Percentiles rank a stretch among this genome's conserved stretches.
Evolutionary conservation across 1,284 basidiomycete species (phyloP).

Genomic region (Boletus hoseneyae): DNA sequence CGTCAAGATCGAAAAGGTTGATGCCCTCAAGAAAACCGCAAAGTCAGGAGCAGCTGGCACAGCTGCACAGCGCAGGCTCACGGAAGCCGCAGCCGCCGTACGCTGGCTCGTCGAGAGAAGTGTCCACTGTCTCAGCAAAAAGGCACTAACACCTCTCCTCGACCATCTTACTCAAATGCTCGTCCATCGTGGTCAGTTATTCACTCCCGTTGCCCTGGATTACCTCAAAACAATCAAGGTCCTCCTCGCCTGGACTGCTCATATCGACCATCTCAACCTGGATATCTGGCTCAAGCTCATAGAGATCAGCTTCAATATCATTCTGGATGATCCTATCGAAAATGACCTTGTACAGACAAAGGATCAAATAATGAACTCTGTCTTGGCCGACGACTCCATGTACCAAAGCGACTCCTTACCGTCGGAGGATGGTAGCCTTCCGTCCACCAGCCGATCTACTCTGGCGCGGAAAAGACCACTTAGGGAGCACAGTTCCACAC

Average conservation of each 20-base stretch:
- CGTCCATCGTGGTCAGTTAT: conserved; percentile 53
- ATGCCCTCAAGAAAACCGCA: conserved; percentile 48
- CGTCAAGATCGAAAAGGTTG: conserved; percentile 60
- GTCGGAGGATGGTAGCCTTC: conserved; percentile 31
- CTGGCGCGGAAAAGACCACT: conserved; percentile 30
- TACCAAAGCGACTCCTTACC: conserved; percentile 29
- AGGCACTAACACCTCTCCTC: conserved; percentile 54
- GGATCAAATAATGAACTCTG: conserved; percentile 19
- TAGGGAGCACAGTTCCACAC: conserved; percentile 22
- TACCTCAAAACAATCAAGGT: conserved; percentile 77
- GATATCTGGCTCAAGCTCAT: conserved; percentile 68
- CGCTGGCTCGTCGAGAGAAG: conserved; percentile 69
- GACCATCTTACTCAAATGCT: conserved; percentile 67
- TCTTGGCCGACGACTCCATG: conserved; percentile 26
- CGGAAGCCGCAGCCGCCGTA: conserved; percentile 59
- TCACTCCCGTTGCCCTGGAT: conserved; percentile 68
- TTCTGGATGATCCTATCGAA: conserved; percentile 63
- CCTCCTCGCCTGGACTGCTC: conserved; percentile 64
- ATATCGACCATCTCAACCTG: conserved; percentile 73
- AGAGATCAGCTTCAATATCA: conserved; percentile 71
- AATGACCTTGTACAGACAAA: conserved; percentile 36
- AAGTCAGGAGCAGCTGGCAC: conserved; percentile 34
- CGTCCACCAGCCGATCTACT: conserved; percentile 19
- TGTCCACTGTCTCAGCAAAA: conserved; percentile 50
- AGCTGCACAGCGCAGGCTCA: conserved; percentile 54